Evolutionary conservation across 805 yeast species (phyloP).

Genomic region (Candida sithepensis): DNA sequence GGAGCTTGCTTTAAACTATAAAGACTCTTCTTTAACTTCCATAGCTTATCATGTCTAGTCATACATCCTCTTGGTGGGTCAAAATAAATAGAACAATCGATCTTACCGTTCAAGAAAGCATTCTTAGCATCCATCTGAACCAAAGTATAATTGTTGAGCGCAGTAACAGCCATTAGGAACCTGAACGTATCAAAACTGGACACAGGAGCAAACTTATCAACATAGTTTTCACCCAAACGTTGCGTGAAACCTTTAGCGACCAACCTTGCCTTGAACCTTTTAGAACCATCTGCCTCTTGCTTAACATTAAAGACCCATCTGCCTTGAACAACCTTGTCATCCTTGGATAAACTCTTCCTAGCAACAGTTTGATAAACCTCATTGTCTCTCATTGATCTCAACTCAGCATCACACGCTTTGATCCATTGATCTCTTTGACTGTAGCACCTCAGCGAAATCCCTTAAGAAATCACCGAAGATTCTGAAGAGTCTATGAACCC

Average conservation of each 20-base stretch:
- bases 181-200: constrained; percentile 4
- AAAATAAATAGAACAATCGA: constrained; percentile 1
- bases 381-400: background rate
- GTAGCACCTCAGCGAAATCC: background rate
- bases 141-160: background rate
- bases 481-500: too few species aligned
- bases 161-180: background rate
- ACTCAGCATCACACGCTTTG: background rate
- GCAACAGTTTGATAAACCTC: background rate
- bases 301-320: constrained; percentile 8
- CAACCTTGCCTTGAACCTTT: constrained; percentile 7
- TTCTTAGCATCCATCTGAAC: constrained; percentile 10
- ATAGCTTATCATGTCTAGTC: background rate
- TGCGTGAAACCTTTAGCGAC: constrained; percentile 9
- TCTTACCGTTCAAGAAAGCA: constrained; percentile 7
- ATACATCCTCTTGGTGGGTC: background rate
- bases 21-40: background rate
- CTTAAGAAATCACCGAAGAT: background rate
- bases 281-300: constrained; percentile 2
- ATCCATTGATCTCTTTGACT: background rate
- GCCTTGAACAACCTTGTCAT: background rate
- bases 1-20: background rate
- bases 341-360: background rate
- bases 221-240: constrained; percentile 3
- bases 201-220: constrained; percentile 20